Base-by-base conservation (phyloP, 169 alveolate genomes). In the Eimeria maxima region DNA sequence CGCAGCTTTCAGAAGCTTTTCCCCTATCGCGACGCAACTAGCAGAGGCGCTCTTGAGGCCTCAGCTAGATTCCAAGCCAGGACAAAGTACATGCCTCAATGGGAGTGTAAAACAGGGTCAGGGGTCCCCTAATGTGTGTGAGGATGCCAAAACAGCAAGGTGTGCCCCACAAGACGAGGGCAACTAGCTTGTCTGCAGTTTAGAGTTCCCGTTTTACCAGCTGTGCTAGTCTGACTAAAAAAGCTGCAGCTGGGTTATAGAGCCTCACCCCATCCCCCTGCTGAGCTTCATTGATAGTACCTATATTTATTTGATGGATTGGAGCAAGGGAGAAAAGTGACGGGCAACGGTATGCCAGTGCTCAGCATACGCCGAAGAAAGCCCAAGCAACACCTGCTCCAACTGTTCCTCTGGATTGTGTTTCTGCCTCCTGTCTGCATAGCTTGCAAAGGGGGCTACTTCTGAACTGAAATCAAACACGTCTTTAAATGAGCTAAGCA, bases 1-100 rank as follows among this genome's bases (percentile, higher is more conserved):
- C 18, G 29, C 24, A 57, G 73, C 73, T 24, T 55, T 83, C 74
- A 27, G 76, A 53, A 83, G 73, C 29, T 83, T 83, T 4, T 29
- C 76, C 5, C 57, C 76, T 22, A 22, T 24, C 18, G 91, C 91
- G 33, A 2, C 33, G 69, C 76, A 83, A 53, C 33, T 83, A 0
- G 74, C 29, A 22, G 73, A 53, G 91, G 38, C 45, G 5, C 45
- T 78, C 88, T 44, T 78, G 88, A 73, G 83, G 24, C 83, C 55
- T 18, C 29, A 1, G 78, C 44, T 7, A 11, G 53, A 4, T 33
- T 33, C 81, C 38, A 27, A 38, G 2, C 4, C n/a, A 71, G 38
- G 81, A 4, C 81, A 71, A 0, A 29, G 27, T 71, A 24, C 42
- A 29, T 47, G 27, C n/a, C 38, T 14, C 20, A 73, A 6, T 38